Evolutionary conservation across 1,284 basidiomycete genomes (phyloP), one percentile per base, ranked within the genome.

Genomic region (Sphagnurus paluster): DNA sequence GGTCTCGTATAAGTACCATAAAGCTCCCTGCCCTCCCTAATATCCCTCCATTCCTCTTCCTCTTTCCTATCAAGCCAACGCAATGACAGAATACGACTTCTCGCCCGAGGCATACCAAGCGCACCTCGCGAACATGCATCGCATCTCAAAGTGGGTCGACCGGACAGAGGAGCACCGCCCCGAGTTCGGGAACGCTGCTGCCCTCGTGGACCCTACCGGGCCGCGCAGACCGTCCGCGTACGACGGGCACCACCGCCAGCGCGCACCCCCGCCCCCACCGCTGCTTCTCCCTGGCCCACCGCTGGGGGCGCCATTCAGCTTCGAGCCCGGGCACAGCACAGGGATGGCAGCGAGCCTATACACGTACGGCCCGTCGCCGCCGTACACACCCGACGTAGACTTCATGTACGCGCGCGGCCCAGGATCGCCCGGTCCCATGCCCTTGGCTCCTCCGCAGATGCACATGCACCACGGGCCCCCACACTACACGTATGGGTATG

Each of bases 71-170:
- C 16, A 1, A 20, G 13, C 29, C 20, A 24, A 20, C 38, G 10
- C 26, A 42, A 58, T 58, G 57, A 58, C 57, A 14, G 57, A 58
- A 46, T 58, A 56, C 36, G 57, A 56, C 44, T 58, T 53, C 45
- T 57, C 57, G 35, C 57, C 53, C 16, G 55, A 58, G 39, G 55
- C 53, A 3, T 53, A 54, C 37, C 52, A 56, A 34, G 49, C 48
- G 29, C 47, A 52, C 29, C 45, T 57, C n/a, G 50, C 45, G 10
- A 58, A 51, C 46, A 58, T 58, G 57, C 35, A 45, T 10, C 45
- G 55, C 19, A 52, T 58, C 29, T 54, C 50, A 3, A 50, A 30
- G 34, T 58, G 57, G 55, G 53, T 56, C 5, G 53, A 53, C 29
- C 29, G 44, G 23, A 56, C 54, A 6, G 56, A 58, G 42, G 49